Evolutionary conservation across 805 yeast species (phyloP), one percentile per base, ranked within the genome.

Genomic region (Teunomyces cretensis): DNA sequence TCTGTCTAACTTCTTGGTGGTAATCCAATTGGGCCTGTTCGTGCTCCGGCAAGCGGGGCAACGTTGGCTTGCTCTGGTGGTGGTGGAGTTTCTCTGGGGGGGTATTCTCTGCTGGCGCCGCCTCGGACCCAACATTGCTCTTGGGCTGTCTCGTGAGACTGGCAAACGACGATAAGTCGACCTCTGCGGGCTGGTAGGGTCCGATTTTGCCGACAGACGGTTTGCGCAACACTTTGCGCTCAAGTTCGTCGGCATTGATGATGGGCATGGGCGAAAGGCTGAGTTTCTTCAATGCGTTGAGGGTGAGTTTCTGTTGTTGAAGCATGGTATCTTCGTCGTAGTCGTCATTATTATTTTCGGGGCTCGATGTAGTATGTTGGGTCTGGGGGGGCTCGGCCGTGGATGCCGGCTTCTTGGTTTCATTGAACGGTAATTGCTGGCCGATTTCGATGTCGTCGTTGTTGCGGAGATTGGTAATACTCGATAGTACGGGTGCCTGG

Each of bases 141-240:
- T 65, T 64, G n/a, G 72, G 72, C 51, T 72, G 77, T 38, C 76
- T 56, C 9, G 77, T 72, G 41, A 72, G 60, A 49, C 75, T 69
- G 6, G 75, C 70, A 57, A 72, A 72, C 24, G 71, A 57, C 24
- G 72, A 65, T 42, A 72, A 65, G 45, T 72, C 77, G 6, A 72
- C 77, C 47, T 71, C 73, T 2, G 77, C 76, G 1, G 77, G 77
- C 47, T 68, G 68, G 52, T 72, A 72, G 1, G 75, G 76, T 42
- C 61, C 67, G 11, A 33, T 35, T 28, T 26, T 42, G 13, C 33
- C 38, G 9, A 24, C 39, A 11, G 39, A 27, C 6, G 40, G 42
- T 26, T 36, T 41, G n/a, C 44, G 33, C 14, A 32, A 14, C 30
- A 43, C 40, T 14, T 38, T 39, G 22, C 39, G 32, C 9, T 30